phyloP scores from a whole-genome alignment of 768 basidiomycete species.

The Pilatotrama ljubarskyi region DNA sequence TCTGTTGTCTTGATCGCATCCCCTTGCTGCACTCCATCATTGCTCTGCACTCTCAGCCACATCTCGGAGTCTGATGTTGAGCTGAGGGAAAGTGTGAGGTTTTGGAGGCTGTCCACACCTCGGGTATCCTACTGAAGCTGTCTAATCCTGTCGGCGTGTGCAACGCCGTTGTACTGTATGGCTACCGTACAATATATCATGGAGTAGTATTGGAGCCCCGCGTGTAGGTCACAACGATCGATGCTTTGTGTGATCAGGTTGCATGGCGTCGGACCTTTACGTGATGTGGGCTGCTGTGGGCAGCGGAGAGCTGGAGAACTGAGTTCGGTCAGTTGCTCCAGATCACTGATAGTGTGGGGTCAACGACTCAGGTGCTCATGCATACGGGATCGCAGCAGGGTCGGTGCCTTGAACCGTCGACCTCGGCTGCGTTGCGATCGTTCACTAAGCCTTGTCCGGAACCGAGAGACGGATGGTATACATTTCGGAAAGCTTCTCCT shows the following conservation, averaged over 20 bases:
- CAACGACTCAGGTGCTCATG: too few relatives aligned
- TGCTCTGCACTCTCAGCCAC: neutral
- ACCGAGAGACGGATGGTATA: neutral
- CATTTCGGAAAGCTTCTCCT: neutral
- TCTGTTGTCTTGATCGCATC: neutral
- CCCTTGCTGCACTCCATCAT: neutral
- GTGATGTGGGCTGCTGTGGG: too few relatives aligned
- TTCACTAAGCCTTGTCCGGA: too few relatives aligned
- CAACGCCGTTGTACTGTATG: slow-evolving; percentile 2
- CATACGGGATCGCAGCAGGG: too few relatives aligned
- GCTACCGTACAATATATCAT: slow-evolving; percentile 1
- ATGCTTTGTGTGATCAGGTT: neutral
- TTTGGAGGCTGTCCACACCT: neutral
- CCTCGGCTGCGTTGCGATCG: too few relatives aligned
- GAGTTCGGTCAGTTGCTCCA: too few relatives aligned
- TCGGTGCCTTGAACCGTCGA: too few relatives aligned
- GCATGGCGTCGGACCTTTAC: too few relatives aligned
- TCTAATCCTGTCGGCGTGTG: slow-evolving; percentile 3
- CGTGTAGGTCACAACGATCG: neutral
- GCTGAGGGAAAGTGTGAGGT: neutral
- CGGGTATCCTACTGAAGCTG: slow-evolving; percentile 2
- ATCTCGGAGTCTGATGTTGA: neutral
- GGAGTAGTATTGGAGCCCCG: neutral
- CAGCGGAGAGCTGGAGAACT: too few relatives aligned
- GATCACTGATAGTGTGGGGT: too few relatives aligned